These are phyloP conservation scores for Nicotiana tomentosiformis DNA, from an alignment of 257 asterid species.

Conservation along the genomic window DNA sequence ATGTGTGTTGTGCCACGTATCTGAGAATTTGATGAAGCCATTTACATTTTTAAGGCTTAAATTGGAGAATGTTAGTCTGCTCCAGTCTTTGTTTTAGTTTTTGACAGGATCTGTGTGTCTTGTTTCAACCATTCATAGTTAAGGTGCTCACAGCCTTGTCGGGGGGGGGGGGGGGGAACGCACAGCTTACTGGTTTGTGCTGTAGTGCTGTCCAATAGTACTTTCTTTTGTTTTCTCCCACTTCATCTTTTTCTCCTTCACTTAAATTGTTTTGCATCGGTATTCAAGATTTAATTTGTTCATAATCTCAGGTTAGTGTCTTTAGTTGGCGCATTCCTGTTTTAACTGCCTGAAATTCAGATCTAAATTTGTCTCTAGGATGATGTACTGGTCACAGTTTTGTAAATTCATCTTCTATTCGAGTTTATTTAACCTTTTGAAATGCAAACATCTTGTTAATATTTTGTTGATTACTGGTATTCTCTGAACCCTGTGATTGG, in stretches of 20 bases:
- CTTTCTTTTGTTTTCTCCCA: background rate
- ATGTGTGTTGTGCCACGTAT: background rate
- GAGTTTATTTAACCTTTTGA: background rate
- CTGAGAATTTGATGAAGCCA: background rate
- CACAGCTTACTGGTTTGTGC: background rate
- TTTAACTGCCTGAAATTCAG: background rate
- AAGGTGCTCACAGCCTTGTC: background rate
- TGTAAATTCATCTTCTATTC: background rate
- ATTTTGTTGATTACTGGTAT: background rate
- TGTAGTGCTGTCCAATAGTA: background rate
- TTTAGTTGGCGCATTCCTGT: background rate
- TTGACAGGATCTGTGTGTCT: background rate
- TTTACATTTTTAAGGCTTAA: background rate
- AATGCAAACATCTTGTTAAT: background rate
- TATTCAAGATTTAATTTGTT: background rate
- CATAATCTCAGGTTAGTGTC: background rate
- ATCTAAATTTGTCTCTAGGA: background rate
- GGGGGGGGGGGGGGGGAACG: too few species aligned
- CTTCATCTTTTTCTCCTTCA: background rate
- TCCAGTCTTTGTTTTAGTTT: background rate
- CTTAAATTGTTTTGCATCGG: background rate
- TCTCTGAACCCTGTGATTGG: too few species aligned
- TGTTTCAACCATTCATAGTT: background rate
- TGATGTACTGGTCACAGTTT: background rate
- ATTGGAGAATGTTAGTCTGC: background rate